Evolutionary conservation across 192 early-diverging fungal genomes (phyloP).

Genomic region (Linnemannia hyalina): DNA sequence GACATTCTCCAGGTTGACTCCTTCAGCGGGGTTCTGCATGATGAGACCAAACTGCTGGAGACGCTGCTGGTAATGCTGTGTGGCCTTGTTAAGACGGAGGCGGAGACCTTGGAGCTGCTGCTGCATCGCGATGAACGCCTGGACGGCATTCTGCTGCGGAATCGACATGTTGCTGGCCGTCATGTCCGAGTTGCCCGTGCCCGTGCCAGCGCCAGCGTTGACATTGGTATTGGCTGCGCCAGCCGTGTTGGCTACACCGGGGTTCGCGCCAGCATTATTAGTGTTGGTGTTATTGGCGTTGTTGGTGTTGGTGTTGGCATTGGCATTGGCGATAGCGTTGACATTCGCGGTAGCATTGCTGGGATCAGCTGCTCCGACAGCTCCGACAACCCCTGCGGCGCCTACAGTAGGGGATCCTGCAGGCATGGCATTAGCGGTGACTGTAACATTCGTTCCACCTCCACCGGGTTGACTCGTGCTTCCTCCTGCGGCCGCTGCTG

Average conservation of each 20-base stretch:
- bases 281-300: background rate
- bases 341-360: background rate
- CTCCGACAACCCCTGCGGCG: constrained; percentile 8
- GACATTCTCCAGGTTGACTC: background rate
- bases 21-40: constrained; percentile 26
- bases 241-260: background rate
- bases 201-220: background rate
- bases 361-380: background rate
- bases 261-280: background rate
- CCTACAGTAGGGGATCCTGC: background rate
- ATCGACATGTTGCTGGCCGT: constrained; percentile 20
- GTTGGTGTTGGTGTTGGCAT: constrained; percentile 11
- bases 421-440: constrained; percentile 2
- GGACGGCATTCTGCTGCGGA: constrained; percentile 29
- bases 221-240: background rate
- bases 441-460: background rate
- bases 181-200: background rate
- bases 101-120: constrained; percentile 32
- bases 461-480: background rate
- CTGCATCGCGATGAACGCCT: constrained; percentile 36
- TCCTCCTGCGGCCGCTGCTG: constrained; percentile 16
- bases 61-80: constrained; percentile 26
- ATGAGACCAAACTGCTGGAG: constrained; percentile 16
- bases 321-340: background rate
- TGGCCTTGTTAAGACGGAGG: constrained; percentile 9